Evolutionary conservation across 2,329 filamentous ascomycete species (phyloP), one percentile per base, ranked within the genome.

Genomic region (Cercospora canescens): DNA sequence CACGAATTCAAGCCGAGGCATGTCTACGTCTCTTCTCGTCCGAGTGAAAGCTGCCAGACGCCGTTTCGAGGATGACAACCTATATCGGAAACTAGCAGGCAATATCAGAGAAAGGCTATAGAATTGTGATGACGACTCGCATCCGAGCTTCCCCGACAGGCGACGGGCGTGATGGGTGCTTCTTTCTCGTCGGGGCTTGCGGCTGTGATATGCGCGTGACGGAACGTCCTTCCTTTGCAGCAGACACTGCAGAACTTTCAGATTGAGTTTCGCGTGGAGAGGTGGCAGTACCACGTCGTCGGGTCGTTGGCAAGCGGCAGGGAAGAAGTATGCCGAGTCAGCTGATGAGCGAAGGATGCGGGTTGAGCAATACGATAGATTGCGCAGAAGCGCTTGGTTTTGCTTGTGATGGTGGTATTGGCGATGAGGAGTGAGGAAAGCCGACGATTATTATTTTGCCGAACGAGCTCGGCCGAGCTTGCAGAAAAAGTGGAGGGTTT

Each of bases 1-100:
- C 21, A 73, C 71, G 64, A 76, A 77, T 9, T 48, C 21, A 39
- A 75, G 63, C 21, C 41, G 34, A 26, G 66, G 63, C 66, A 67
- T 67, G 18, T 30, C 4, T 39, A 21, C 6, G 6, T 45, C 18
- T 45, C 39, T 48, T 7, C 14, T 12, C 16, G 41, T 48, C 41
- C 18, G 16, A 24, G 3, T n/a, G n/a, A n/a, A 50, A 30, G 45
- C 45, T 52, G 6, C 26, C 45, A 6, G 8, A 52, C 2, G 11
- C 41, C 41, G 8, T 24, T 2, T 14, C 4, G 41, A 45, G 18
- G 9, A n/a, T 52, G 45, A 28, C 1, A 14, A 52, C 14, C 45
- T 52, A 52, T 52, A 52, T 52, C 24, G 11, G 8, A 52, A 28
- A 24, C 24, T 28, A 52, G 45, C 45, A 52, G 28, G 45, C 28